A percentile compares a stretch with the other conserved stretches of the same genome.
Conservation (phyloP, 2,329 filamentous ascomycete genomes). For the Lecanicillium sp. region DNA sequence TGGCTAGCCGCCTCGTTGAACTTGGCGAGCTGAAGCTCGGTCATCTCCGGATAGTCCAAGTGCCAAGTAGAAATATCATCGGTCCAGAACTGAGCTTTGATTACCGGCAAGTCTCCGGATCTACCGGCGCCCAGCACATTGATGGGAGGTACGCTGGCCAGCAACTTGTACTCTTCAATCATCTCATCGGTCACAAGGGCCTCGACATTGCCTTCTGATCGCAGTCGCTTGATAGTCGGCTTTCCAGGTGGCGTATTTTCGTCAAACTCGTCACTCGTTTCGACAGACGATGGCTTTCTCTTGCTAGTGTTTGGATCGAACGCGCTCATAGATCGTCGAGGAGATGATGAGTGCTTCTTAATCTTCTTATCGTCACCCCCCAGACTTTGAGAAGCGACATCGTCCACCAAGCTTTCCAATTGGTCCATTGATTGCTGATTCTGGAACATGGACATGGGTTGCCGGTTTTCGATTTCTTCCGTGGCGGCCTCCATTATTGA, state of each 20-base stretch:
- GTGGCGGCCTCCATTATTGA: slow-evolving; percentile 24
- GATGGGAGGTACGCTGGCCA: slow-evolving; percentile 45
- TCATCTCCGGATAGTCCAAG: slow-evolving; percentile 58
- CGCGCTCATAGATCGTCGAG: slow-evolving; percentile 22
- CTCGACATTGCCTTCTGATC: slow-evolving; percentile 41
- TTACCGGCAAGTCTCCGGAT: slow-evolving; percentile 51
- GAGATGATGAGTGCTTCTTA: slow-evolving; percentile 15
- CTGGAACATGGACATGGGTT: slow-evolving; percentile 32
- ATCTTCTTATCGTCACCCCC: slow-evolving; percentile 37
- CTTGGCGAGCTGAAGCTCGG: slow-evolving; percentile 49
- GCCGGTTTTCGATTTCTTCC: slow-evolving; percentile 20
- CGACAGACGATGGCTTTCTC: slow-evolving; percentile 43
- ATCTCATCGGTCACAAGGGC: slow-evolving; percentile 26
- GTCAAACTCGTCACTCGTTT: slow-evolving; percentile 48
- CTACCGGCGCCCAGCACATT: slow-evolving; percentile 44
- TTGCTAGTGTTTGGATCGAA: slow-evolving; percentile 46
- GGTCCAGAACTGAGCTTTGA: slow-evolving; percentile 54
- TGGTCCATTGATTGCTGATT: slow-evolving; percentile 42
- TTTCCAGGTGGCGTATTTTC: slow-evolving; percentile 31
- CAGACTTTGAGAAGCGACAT: slow-evolving; percentile 51
- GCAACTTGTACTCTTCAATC: slow-evolving; percentile 39
- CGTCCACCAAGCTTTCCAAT: slow-evolving; percentile 45
- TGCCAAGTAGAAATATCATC: slow-evolving; percentile 52
- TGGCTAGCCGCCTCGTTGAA: slow-evolving; percentile 47
- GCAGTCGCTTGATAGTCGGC: slow-evolving; percentile 50